These are phyloP conservation scores for Ciborinia camelliae DNA, from an alignment of 2,329 filamentous ascomycete species.

Conservation along the genomic window DNA sequence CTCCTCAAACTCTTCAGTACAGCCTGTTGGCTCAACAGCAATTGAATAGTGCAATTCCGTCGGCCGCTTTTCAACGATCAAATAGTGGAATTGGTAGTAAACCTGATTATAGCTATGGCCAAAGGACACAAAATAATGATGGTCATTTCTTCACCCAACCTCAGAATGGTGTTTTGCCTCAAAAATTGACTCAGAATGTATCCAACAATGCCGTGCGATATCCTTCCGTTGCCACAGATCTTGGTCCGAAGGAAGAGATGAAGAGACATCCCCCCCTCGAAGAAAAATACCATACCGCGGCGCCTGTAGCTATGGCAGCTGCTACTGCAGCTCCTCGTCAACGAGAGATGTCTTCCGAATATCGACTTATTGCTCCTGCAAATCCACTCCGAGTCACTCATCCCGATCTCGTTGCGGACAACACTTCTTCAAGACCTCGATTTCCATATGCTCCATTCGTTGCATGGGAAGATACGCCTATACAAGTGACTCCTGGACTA, in stretches of 20 bases:
- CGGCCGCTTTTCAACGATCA: conserved; percentile 26
- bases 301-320: conserved; percentile 6
- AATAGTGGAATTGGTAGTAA: conserved; percentile 22
- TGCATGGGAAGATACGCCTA: conserved; percentile 28
- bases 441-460: conserved; percentile 35
- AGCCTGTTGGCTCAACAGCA: conserved; percentile 26
- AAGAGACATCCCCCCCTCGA: conserved; percentile 19
- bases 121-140: conserved; percentile 25
- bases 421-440: conserved; percentile 26
- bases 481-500: conserved; percentile 31
- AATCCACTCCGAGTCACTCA: conserved; percentile 31
- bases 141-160: conserved; percentile 19
- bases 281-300: conserved; percentile 3
- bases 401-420: conserved; percentile 28
- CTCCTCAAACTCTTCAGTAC: conserved; percentile 36
- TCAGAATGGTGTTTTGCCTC: conserved; percentile 24
- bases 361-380: conserved; percentile 2
- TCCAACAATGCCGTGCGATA: conserved; percentile 23
- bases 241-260: conserved; percentile 16
- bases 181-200: conserved; percentile 17
- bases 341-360: not conserved
- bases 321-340: conserved; percentile 7
- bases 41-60: conserved; percentile 24
- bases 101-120: conserved; percentile 20
- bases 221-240: conserved; percentile 18